A percentile compares a stretch with the other conserved stretches of the same genome.
Evolutionary conservation across 371 early-diverging fungal species (phyloP).

Genomic region (Mortierella sp.): DNA sequence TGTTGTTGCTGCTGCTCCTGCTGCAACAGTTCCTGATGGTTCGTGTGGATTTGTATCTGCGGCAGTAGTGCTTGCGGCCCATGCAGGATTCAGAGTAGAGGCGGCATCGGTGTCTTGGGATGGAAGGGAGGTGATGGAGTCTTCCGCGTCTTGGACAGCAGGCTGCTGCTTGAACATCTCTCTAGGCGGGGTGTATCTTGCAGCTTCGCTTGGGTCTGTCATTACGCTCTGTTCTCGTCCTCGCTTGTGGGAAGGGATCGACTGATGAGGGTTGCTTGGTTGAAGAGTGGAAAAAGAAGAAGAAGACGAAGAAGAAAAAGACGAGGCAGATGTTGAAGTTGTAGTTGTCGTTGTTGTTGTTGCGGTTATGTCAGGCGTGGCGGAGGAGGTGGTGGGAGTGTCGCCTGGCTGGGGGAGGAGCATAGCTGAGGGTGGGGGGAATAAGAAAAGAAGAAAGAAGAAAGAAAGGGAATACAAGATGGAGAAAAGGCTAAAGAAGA

Average conservation of each 20-base stretch:
- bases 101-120: constrained; percentile 20
- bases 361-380: constrained; percentile 13
- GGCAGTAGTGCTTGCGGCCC: not conserved
- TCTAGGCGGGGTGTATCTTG: constrained; percentile 53
- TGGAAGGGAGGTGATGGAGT: constrained; percentile 13
- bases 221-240: constrained; percentile 53
- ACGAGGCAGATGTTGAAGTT: no score
- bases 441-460: not conserved
- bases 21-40: not conserved
- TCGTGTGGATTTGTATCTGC: not conserved
- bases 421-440: constrained; percentile 13
- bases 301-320: not conserved
- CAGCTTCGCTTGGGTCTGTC: constrained; percentile 56
- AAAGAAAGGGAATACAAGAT: not conserved
- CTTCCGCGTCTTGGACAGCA: constrained; percentile 20
- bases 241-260: constrained; percentile 42
- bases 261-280: not conserved
- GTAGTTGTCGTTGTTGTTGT: not conserved
- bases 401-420: constrained; percentile 13
- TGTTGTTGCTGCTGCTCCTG: not conserved
- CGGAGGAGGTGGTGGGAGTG: constrained; percentile 1
- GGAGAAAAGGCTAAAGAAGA: not conserved
- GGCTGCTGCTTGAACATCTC: constrained; percentile 45
- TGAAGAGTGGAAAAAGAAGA: not conserved
- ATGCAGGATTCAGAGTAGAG: not conserved